Base-by-base conservation (phyloP, 1,139 yeast species). In the Yamadazyma triangularis region DNA sequence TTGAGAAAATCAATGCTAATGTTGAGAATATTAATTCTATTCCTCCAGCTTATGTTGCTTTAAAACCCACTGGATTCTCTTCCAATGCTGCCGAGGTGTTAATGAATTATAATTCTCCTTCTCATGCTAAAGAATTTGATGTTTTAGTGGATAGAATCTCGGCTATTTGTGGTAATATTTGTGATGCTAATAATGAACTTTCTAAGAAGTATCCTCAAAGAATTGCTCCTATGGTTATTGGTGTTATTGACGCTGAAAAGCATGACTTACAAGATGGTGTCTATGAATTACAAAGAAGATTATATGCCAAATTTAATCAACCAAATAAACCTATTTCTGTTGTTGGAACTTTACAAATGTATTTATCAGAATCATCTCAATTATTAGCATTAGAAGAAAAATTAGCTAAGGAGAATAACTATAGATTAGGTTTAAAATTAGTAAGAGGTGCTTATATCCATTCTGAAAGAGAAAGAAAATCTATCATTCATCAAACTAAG, bases 371-470 rank as follows among this genome's bases (percentile, higher is more conserved):
- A 40, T 77, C 95, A 1, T 57, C 79, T 2, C 68, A 68, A 18
- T 72, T 84, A 45, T 64, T 89, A 42, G 59, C 75, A 23, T 42
- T 59, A 27, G 96, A 89, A 53, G 75, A 78, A 43, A 61, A 67
- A 39, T 64, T 79, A 38, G 96, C 97, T 10, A 48, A 60, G 37
- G 57, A 71, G 36, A 70, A 73, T 39, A 67, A 70, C 36, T 89
- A 88, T 58, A 74, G 84, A 51, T 62, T 88, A 39, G 97, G 96
- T 13, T 69, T 88, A 64, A 91, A 91, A 58, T 71, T 91, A 34
- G 98, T 91, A n/a, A 78, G 98, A 56, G 98, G 98, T 41, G 98
- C 98, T 6, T 91, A 91, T 63, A 77, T 89, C 41, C 96, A 89
- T 56, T 78, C 95, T 3, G 97, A 91, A 61, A 74, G 82, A 26